Base-by-base conservation (phyloP, 345 rosid genomes). In the Durio zibethinus region DNA sequence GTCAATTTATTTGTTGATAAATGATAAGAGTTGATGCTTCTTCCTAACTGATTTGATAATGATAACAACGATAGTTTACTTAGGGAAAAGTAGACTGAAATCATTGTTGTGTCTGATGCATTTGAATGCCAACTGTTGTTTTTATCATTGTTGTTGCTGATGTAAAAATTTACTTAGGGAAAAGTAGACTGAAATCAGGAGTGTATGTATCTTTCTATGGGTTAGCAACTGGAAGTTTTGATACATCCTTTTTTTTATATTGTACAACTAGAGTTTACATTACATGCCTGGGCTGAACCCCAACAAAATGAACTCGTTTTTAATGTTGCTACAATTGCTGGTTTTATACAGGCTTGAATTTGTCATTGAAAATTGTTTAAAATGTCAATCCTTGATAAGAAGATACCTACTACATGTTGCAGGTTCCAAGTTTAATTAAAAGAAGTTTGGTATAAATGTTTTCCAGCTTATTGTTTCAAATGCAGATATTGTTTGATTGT, bases 171-270 rank as follows among this genome's bases (percentile, higher is more conserved):
- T 54, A 10, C 31, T 31, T 72, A 18, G 6, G 61, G 15, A 47
- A 18, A 71, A 31, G 38, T 70, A 45, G 74, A 47, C 16, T 1
- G 42, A 70, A 72, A 52, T 20, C 20, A 3, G 14, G 53, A 45
- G 38, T 47, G 47, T 47, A 20, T 71, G 50, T 18, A 33, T 35
- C 23, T 48, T 9, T 45, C 21, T 27, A 18, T 47, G 42, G 25
- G 25, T 70, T 27, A 69, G 56, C 56, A 70, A 70, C 25, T 48
- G 74, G 59, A 70, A 29, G 40, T 70, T 67, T 29, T 15, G 7
- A 29, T 70, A 18, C 23, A 71, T 59, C 25, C 27, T 48, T 50
- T 10, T 1, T 27, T 50, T 27, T 27, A 29, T 45, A 8, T 25
- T 6, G 1, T 5, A 20, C 47, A 66, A 66, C 31, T 66, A 42